phyloP scores from a whole-genome alignment of 2,329 filamentous ascomycete genomes.

The Pseudomassariella vexata region DNA sequence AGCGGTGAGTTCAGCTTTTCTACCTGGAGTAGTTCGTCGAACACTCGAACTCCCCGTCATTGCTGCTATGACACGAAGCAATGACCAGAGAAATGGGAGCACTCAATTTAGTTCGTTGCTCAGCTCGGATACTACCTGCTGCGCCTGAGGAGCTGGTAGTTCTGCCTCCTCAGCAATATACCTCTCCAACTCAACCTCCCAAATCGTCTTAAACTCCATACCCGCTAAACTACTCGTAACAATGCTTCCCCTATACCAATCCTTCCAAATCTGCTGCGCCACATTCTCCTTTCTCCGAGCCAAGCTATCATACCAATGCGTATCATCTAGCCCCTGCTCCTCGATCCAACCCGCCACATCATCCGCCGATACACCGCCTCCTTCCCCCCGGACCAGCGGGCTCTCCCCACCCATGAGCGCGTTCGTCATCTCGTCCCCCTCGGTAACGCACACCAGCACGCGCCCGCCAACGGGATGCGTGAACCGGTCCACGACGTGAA shows the following conservation, averaged over 20 bases:
- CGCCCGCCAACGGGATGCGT: slow-evolving; percentile 16
- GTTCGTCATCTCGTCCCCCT: slow-evolving; percentile 27
- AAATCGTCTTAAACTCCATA: slow-evolving; percentile 37
- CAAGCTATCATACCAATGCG: too few relatives aligned
- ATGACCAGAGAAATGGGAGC: too few relatives aligned
- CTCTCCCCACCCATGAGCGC: slow-evolving; percentile 18
- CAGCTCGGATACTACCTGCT: too few relatives aligned
- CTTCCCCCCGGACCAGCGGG: slow-evolving; percentile 12
- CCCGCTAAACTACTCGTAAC: slow-evolving; percentile 33
- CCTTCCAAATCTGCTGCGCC: slow-evolving; percentile 42
- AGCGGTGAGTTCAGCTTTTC: too few relatives aligned
- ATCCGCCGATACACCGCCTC: neutral
- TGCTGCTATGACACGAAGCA: too few relatives aligned
- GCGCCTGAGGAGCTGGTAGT: too few relatives aligned
- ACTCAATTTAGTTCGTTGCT: too few relatives aligned
- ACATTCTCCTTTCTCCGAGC: slow-evolving; percentile 20
- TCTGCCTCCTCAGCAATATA: slow-evolving; percentile 19
- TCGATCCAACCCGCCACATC: neutral
- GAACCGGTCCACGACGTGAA: slow-evolving; percentile 37
- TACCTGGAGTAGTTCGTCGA: too few relatives aligned
- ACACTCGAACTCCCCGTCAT: too few relatives aligned
- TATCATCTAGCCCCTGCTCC: slow-evolving; percentile 2
- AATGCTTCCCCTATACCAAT: slow-evolving; percentile 36
- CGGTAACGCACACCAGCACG: slow-evolving; percentile 35
- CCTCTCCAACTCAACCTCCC: slow-evolving; percentile 33